Base-by-base conservation (phyloP, 1,284 basidiomycete species). In the Marasmius fiardii region DNA sequence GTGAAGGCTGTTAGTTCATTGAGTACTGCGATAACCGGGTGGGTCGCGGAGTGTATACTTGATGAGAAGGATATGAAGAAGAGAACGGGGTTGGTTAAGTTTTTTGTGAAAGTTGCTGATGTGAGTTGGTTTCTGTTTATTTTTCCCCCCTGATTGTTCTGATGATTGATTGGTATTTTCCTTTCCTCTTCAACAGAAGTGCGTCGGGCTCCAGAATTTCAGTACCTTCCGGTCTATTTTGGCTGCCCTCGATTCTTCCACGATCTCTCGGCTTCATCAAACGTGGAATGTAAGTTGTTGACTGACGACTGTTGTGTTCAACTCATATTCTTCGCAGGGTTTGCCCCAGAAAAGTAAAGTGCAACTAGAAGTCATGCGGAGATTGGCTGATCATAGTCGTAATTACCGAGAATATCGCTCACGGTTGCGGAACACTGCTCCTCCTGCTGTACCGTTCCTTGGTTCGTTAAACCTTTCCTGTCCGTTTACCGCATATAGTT, bases 91-190 rank as follows among this genome's bases (percentile, higher is more conserved):
- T 71, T 95, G 62, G 82, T 98, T 67, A 98, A 98, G 72, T 98
- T 95, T 68, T 98, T 96, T 69, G 93, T 99, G 78, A 94, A 95
- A 70, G 80, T 98, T 49, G 93, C 95, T 20, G 93, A 97, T 71
- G 94, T 95, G 68, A 74, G 92, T 78, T n/a, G 21, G 45, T 51
- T 33, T 26, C 53, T 58, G 43, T n/a, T 52, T 51, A 21, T 18
- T 43, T 65, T 54, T 18, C 65, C 54, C 64, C 64, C 21, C 63
- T 71, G 44, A 57, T 23, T n/a, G 11, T 70, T 54, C 65, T 70
- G 58, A 69, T 67, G 20, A 48, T 53, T 59, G 28, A 58, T 61
- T 34, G 60, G 31, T 12, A 49, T 37, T 23, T 56, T 66, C 63
- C 58, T 64, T 62, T 55, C 60, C 62, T 59, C 64, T 63, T 56